Evolutionary conservation across 306 rosid species (phyloP), one percentile per base, ranked within the genome.

Genomic region (Calophaca sinica): DNA sequence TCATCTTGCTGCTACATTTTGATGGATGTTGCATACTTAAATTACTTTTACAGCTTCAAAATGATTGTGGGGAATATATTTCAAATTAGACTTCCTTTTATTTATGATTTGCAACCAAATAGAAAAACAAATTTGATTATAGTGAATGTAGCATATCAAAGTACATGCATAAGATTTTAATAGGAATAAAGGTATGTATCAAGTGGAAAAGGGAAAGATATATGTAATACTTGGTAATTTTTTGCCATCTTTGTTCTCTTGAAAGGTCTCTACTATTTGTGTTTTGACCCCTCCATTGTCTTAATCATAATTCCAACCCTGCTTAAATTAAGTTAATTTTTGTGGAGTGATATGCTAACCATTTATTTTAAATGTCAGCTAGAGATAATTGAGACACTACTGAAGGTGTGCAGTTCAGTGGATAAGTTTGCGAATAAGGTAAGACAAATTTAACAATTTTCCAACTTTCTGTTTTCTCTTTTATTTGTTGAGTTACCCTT

Each of bases 401-500:
- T 90, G 82, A 90, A 92, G 85, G 87, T 90, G 57, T 94, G 97
- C 77, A 85, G 46, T 82, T 69, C 92, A 5, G 70, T 87, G 80
- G 84, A 86, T 67, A 87, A 86, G 74, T 84, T 78, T 51, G 75
- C 69, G 4, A 80, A 70, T 67, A 85, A 90, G 97, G 98, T 94
- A 62, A 55, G 86, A 52, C 68, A 64, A 74, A 9, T 54, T 2
- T 71, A 1, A 15, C 35, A 12, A 6, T 67, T 70, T 49, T 44
- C 15, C 26, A 20, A 20, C 26, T 20, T 20, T 20, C 26, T 20
- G 1, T 35, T 5, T 68, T 48, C 62, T 36, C 57, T 49, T 33
- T 46, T 46, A 31, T 44, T 41, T 72, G 26, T 20, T 36, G 38
- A 36, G 10, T 53, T 53, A 26, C 15, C 12, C 8, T 45, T 46